These are phyloP conservation scores for Talaromyces thailandensis DNA, from an alignment of 495 filamentous ascomycete genomes.

Conservation along the genomic window DNA sequence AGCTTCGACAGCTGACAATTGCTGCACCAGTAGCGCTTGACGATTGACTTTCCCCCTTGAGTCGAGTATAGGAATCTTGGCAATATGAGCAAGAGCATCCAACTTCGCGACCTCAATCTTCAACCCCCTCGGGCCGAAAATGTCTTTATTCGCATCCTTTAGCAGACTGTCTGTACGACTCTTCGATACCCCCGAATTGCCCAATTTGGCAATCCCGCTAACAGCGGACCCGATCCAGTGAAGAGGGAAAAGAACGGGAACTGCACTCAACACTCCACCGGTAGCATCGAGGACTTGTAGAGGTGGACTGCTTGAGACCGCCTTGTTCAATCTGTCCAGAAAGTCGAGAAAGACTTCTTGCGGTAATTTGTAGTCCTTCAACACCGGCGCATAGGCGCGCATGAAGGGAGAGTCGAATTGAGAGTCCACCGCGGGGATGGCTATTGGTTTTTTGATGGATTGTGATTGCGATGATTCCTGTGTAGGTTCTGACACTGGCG, in stretches of 20 bases:
- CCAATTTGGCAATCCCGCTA: constrained; percentile 16
- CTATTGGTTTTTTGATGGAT: constrained; percentile 14
- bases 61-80: constrained; percentile 18
- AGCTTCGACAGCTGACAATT: constrained; percentile 3
- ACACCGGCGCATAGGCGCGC: constrained; percentile 19
- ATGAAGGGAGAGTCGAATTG: constrained; percentile 17
- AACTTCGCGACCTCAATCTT: constrained; percentile 17
- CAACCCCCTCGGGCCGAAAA: constrained; percentile 19
- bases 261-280: constrained; percentile 19
- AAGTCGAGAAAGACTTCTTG: constrained; percentile 18
- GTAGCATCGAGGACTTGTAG: constrained; percentile 26
- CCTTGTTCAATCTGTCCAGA: constrained; percentile 23
- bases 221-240: constrained; percentile 18
- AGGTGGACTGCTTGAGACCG: constrained; percentile 19
- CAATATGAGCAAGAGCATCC: constrained; percentile 19
- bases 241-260: constrained; percentile 23
- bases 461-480: background rate
- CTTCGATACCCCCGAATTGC: constrained; percentile 18
- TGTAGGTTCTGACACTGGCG: background rate
- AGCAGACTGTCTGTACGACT: constrained; percentile 18
- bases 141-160: constrained; percentile 17
- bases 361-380: constrained; percentile 15
- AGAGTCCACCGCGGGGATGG: constrained; percentile 17
- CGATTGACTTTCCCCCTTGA: constrained; percentile 16
- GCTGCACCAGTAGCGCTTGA: constrained; percentile 11